These are phyloP conservation scores for Leptographium wingfieldii DNA, from an alignment of 2,329 filamentous ascomycete genomes.

Conservation along the genomic window DNA sequence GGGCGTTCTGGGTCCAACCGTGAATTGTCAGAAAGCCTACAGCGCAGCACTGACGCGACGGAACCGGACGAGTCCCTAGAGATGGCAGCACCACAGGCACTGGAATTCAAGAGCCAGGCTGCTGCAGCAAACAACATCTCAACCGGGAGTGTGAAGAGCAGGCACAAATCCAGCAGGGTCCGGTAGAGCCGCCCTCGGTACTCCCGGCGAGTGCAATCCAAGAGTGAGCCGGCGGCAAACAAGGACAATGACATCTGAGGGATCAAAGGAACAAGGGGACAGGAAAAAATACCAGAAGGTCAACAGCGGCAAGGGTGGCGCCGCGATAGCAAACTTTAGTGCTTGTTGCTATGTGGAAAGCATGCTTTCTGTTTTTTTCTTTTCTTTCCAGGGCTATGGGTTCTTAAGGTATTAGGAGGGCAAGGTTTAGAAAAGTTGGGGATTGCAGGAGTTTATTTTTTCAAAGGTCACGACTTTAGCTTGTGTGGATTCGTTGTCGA, in stretches of 20 bases:
- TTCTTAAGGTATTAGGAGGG: neutral
- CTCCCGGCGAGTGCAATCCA: constrained; percentile 33
- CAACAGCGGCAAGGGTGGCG: neutral
- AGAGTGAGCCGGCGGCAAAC: constrained; percentile 24
- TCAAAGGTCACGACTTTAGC: neutral
- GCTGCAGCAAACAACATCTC: neutral
- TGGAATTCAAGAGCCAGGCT: neutral
- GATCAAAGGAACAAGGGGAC: neutral
- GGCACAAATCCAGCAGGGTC: constrained; percentile 7
- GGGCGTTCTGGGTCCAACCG: constrained; percentile 3
- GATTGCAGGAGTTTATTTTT: neutral
- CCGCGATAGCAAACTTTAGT: neutral
- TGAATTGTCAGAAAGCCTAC: neutral
- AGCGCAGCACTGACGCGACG: constrained; percentile 8
- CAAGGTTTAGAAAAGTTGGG: neutral
- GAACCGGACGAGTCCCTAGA: neutral
- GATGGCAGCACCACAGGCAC: neutral
- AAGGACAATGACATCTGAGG: neutral
- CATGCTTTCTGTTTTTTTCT: neutral
- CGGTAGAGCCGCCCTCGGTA: constrained; percentile 19
- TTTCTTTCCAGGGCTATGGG: neutral
- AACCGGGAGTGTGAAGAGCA: constrained; percentile 2
- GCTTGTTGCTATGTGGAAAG: neutral
- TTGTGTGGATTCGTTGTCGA: neutral
- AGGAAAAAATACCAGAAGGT: neutral